Percentiles rank a stretch among this genome's conserved stretches.
Conservation (phyloP, 371 early-diverging fungal species). For the Dichotomocladium elegans region DNA sequence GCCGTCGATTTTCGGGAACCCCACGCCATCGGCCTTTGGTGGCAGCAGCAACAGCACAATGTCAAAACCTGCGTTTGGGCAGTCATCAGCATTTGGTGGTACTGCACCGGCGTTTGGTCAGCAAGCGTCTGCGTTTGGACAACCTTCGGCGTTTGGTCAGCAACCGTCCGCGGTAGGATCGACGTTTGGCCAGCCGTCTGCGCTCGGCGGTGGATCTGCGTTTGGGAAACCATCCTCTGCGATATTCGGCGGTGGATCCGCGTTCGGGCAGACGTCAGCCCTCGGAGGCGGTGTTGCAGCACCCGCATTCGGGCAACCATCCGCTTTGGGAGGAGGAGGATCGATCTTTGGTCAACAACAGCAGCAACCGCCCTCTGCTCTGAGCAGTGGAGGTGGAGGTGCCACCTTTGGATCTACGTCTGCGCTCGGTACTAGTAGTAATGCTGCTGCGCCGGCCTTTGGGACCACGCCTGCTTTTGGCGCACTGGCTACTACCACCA, state of each 20-base stretch:
- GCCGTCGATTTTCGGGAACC: conserved; percentile 2
- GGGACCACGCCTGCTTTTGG: conserved; percentile 4
- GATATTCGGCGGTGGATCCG: conserved; percentile 9
- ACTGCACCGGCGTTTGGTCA: conserved; percentile 13
- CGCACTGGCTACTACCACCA: not conserved
- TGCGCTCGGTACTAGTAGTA: not conserved
- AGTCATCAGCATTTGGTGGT: conserved; percentile 20
- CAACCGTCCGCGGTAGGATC: not conserved
- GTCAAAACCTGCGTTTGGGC: conserved; percentile 20
- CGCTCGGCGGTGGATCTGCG: conserved; percentile 1
- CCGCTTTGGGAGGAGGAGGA: conserved; percentile 3
- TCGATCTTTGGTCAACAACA: conserved; percentile 24
- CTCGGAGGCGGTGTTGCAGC: conserved; percentile 7
- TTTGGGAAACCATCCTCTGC: conserved; percentile 30
- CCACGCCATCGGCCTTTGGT: conserved; percentile 14
- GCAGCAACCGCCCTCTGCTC: conserved; percentile 7
- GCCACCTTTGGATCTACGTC: not conserved
- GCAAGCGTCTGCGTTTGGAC: conserved; percentile 22
- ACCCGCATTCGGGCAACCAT: conserved; percentile 21
- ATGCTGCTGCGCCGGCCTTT: not conserved
- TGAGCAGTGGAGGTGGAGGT: conserved; percentile 4
- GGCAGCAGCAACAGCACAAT: conserved; percentile 18
- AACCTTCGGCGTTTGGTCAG: conserved; percentile 10
- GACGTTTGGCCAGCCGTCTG: conserved; percentile 11
- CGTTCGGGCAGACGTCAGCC: conserved; percentile 19